phyloP scores from a whole-genome alignment of 1,284 basidiomycete genomes.

The Boletus sp. region DNA sequence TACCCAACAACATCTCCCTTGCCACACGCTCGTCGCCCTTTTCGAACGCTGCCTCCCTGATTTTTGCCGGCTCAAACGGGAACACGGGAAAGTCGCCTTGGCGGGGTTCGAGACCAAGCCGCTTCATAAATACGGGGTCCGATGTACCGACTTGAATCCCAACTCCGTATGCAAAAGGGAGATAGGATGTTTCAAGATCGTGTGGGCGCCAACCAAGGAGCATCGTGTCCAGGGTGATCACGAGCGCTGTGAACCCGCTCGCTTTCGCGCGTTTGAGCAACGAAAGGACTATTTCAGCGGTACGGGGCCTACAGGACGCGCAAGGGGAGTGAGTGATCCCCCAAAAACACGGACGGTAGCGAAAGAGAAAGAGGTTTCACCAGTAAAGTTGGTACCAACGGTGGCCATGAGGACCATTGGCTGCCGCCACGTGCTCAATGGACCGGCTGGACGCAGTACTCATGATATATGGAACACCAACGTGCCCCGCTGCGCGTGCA shows the following conservation, averaged over 20 bases:
- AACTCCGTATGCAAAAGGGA: slow-evolving; percentile 48
- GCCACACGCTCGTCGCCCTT: slow-evolving; percentile 51
- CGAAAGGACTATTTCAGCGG: slow-evolving; percentile 49
- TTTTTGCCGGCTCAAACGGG: slow-evolving; percentile 57
- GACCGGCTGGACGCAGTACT: slow-evolving; percentile 59
- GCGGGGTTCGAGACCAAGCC: slow-evolving; percentile 38
- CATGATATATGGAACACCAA: slow-evolving; percentile 59
- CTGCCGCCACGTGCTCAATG: slow-evolving; percentile 58
- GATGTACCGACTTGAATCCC: slow-evolving; percentile 48
- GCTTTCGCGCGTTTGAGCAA: slow-evolving; percentile 54
- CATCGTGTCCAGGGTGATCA: slow-evolving; percentile 58
- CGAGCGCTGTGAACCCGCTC: slow-evolving; percentile 55
- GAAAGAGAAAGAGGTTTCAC: slow-evolving; percentile 25
- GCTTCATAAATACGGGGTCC: slow-evolving; percentile 58
- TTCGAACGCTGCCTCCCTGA: slow-evolving; percentile 40
- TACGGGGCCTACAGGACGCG: slow-evolving; percentile 45
- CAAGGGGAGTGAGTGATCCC: neutral
- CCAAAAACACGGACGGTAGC: neutral
- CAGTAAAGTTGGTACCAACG: slow-evolving; percentile 71
- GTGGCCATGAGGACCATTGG: slow-evolving; percentile 46
- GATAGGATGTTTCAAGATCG: slow-evolving; percentile 44
- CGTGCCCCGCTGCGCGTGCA: slow-evolving; percentile 53
- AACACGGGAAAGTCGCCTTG: slow-evolving; percentile 45
- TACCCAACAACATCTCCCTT: slow-evolving; percentile 49
- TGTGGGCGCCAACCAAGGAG: slow-evolving; percentile 53